Evolutionary conservation across 2,329 filamentous ascomycete genomes (phyloP), one percentile per base, ranked within the genome.

Genomic region (Aspergillus novoparasiticus): DNA sequence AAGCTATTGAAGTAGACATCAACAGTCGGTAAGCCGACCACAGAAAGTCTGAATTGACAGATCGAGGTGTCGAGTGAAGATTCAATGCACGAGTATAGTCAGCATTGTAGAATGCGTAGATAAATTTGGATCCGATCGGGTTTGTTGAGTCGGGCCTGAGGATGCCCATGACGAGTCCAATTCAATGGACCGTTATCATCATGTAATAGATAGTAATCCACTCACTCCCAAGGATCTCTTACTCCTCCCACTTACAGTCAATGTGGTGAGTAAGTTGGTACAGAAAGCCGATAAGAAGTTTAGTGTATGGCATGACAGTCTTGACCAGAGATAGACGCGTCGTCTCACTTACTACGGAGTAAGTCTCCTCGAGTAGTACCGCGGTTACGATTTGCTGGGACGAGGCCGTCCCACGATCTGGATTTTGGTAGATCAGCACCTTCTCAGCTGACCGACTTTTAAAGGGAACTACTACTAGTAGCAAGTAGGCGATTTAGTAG

Each of bases 381-480:
- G 19, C 21, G 30, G 34, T 34, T 39, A 39, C 30, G 23, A 51
- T 41, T 59, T 50, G 12, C 41, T 28, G 11, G 26, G 50, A 55
- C 16, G 36, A 19, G 16, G 32, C 21, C 41, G 21, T 51, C 48
- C 28, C 60, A 62, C 60, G 60, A 62, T 62, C 60, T 58, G 56
- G 56, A 54, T n/a, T 36, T 39, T 46, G 46, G 56, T 43, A 59
- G 56, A 62, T 62, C 60, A 48, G 45, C 45, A 36, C 19, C 30
- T 19, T 55, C 46, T 53, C 60, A 62, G 60, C 55, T 62, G 60
- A 62, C 60, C 60, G 60, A 62, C 60, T 62, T 45, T 58, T 54
- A 48, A 28, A 23, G 9, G 26, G 16, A 32, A 39, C n/a, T 59
- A 41, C n/a, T n/a, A 28, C 26, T 28, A 48, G 14, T 34, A 34